Evolutionary conservation across 352 stramenopile genomes (phyloP).

Genomic region (Pythium sukuiense): DNA sequence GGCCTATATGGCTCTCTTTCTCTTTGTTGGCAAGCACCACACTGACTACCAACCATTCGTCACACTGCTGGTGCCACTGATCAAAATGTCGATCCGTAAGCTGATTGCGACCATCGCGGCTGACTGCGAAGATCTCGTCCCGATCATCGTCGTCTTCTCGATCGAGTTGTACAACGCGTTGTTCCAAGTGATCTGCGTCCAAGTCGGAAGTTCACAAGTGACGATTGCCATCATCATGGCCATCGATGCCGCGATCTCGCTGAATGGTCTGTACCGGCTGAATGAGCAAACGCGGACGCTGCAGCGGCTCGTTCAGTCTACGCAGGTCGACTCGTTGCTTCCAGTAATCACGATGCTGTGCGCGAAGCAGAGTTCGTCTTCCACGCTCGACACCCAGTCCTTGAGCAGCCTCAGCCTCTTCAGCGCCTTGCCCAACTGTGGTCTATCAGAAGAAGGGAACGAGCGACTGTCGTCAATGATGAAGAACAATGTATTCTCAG

Average conservation of each 20-base stretch:
- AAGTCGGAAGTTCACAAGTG: conserved; percentile 24
- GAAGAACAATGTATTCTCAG: not conserved
- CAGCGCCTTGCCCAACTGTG: conserved; percentile 5
- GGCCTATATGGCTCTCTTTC: not conserved
- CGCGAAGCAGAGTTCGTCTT: not conserved
- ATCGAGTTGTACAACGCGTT: conserved; percentile 38
- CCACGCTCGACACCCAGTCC: not conserved
- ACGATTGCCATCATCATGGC: conserved; percentile 24
- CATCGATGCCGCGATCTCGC: not conserved
- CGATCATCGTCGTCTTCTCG: conserved; percentile 29
- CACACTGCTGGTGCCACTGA: not conserved
- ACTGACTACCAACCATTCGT: not conserved
- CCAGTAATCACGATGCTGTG: not conserved
- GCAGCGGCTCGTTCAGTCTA: not conserved
- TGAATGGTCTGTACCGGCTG: not conserved
- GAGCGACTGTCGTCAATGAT: conserved; percentile 11
- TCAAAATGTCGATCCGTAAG: not conserved
- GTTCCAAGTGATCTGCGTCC: conserved; percentile 32
- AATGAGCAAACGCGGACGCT: not conserved
- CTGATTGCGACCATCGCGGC: not conserved
- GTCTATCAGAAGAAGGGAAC: conserved; percentile 7
- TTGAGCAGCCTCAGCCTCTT: conserved; percentile 1
- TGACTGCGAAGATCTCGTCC: conserved; percentile 31
- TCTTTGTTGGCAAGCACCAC: not conserved
- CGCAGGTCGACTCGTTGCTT: not conserved